phyloP scores from a whole-genome alignment of 2,329 filamentous ascomycete genomes.

The Xylaria sp. region DNA sequence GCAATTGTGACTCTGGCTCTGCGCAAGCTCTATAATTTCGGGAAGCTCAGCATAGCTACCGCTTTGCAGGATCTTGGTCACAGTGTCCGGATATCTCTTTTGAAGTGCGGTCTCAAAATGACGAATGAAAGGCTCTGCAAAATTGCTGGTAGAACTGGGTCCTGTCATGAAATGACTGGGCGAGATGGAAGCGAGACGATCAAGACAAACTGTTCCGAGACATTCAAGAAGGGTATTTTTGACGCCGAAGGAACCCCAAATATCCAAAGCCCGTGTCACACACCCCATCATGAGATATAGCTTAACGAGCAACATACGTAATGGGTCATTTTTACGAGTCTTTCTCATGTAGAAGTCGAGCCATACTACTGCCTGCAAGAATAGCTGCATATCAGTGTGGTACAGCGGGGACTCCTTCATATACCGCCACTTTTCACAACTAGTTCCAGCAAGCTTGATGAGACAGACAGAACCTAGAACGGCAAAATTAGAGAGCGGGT shows the following conservation, averaged over 20 bases:
- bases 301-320: slow-evolving; percentile 63
- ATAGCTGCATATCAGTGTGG: slow-evolving; percentile 44
- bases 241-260: slow-evolving; percentile 64
- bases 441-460: slow-evolving; percentile 43
- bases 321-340: slow-evolving; percentile 58
- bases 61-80: slow-evolving; percentile 62
- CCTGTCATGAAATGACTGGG: slow-evolving; percentile 55
- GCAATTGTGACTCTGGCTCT: slow-evolving; percentile 60
- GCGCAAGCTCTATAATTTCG: slow-evolving; percentile 58
- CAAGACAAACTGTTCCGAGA: slow-evolving; percentile 64
- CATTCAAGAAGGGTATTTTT: slow-evolving; percentile 70
- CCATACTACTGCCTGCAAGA: slow-evolving; percentile 62
- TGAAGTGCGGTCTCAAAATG: slow-evolving; percentile 59
- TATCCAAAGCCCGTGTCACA: slow-evolving; percentile 57
- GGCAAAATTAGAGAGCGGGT: slow-evolving; percentile 44
- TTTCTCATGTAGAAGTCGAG: slow-evolving; percentile 61
- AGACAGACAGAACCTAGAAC: slow-evolving; percentile 46
- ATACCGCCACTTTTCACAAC: slow-evolving; percentile 9
- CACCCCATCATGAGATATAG: slow-evolving; percentile 64
- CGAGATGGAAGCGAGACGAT: slow-evolving; percentile 64
- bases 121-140: slow-evolving; percentile 56
- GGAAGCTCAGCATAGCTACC: slow-evolving; percentile 64
- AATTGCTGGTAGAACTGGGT: slow-evolving; percentile 31
- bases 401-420: slow-evolving; percentile 40
- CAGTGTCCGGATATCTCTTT: slow-evolving; percentile 52